Conservation (phyloP, 257 asterid species). For the Solanum phureja region DNA sequence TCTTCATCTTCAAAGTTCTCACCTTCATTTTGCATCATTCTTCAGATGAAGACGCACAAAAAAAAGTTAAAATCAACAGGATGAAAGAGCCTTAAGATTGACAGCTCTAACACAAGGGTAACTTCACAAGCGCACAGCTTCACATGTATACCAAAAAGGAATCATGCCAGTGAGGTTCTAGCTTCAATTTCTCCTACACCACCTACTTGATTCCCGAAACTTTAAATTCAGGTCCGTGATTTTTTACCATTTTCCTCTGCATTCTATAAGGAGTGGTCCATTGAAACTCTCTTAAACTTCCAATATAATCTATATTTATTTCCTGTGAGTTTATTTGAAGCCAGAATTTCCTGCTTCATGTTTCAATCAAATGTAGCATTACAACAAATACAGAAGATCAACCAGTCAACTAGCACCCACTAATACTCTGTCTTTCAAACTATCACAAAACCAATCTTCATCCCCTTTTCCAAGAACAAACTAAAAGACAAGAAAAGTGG, state of each 20-base stretch:
- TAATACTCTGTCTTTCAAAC: neutral
- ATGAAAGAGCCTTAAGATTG: neutral
- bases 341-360: neutral
- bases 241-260: neutral
- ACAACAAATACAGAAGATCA: neutral
- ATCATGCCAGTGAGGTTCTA: neutral
- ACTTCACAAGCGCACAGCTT: neutral
- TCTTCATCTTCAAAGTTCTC: constrained; percentile 39
- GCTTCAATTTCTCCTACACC: neutral
- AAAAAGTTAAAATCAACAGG: neutral
- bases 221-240: neutral
- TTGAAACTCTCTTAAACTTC: neutral
- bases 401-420: neutral
- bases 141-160: neutral
- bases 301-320: neutral
- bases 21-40: constrained; percentile 23
- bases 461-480: neutral
- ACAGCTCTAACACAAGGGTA: neutral
- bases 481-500: neutral
- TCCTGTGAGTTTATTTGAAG: neutral
- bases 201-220: neutral
- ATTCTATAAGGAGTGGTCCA: neutral
- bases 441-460: neutral
- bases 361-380: neutral
- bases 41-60: constrained; percentile 1